Conservation (phyloP, 139 green algal genomes). For the Monoraphidium neglectum region DNA sequence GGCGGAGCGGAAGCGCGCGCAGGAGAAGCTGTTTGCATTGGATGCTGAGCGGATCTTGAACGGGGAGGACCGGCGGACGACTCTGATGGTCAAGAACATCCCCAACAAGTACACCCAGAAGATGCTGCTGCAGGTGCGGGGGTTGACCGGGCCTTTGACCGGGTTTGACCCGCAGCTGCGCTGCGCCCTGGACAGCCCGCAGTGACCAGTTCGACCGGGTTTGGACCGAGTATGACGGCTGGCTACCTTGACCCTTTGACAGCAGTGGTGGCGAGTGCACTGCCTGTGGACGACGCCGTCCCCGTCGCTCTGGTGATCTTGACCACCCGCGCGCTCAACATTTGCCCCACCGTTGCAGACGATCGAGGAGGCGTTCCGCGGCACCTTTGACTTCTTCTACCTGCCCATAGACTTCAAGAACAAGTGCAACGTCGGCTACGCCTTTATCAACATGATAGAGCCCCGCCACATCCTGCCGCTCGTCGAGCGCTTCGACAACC, state of each 20-base stretch:
- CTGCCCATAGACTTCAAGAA: constrained; percentile 99
- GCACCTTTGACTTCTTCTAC: constrained; percentile 93
- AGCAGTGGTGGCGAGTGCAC: too few species aligned
- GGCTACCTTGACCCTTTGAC: too few species aligned
- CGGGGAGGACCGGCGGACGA: constrained; percentile 92
- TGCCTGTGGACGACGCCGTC: too few species aligned
- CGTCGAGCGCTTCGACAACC: constrained; percentile 88
- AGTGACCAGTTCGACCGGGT: too few species aligned
- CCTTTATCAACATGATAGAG: constrained; percentile 97
- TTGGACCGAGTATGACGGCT: too few species aligned
- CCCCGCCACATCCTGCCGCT: constrained; percentile 82
- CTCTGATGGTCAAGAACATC: constrained; percentile 99
- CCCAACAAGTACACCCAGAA: constrained; percentile 99
- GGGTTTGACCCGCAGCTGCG: too few species aligned
- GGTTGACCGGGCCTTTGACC: too few species aligned
- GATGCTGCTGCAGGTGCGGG: constrained; percentile 86
- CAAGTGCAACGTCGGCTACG: constrained; percentile 99
- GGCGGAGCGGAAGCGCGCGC: constrained; percentile 74
- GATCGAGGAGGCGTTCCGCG: constrained; percentile 89
- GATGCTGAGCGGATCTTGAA: constrained; percentile 68
- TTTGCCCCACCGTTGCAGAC: too few species aligned
- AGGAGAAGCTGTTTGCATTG: constrained; percentile 86
- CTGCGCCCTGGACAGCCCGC: too few species aligned
- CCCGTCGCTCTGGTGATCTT: too few species aligned
- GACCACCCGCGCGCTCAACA: too few species aligned